Evolutionary conservation across 2,329 filamentous ascomycete genomes (phyloP).

Genomic region (Aspergillus novofumigatus): DNA sequence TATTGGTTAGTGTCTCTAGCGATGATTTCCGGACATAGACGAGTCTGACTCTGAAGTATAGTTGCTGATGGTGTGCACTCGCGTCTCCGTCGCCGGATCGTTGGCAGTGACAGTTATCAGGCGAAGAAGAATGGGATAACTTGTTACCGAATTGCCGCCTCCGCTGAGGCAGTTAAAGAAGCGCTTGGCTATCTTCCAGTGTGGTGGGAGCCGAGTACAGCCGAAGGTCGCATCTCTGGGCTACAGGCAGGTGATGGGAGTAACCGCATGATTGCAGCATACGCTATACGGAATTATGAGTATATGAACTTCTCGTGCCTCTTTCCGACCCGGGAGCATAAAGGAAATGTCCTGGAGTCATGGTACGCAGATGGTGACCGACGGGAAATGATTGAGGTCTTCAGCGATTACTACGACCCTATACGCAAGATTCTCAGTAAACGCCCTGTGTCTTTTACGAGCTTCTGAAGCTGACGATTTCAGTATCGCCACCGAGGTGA

Average conservation of each 20-base stretch:
- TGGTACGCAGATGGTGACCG: slow-evolving; percentile 1
- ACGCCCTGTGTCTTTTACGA: no score
- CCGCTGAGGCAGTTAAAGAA: not conserved
- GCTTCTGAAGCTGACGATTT: no score
- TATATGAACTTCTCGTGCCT: slow-evolving; percentile 4
- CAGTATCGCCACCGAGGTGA: not conserved
- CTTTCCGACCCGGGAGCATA: not conserved
- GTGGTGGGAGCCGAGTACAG: slow-evolving; percentile 1
- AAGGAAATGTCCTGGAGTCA: not conserved
- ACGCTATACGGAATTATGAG: not conserved
- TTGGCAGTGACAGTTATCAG: not conserved
- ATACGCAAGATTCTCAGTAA: no score
- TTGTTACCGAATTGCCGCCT: slow-evolving; percentile 1
- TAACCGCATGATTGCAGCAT: not conserved
- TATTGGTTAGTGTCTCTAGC: not conserved
- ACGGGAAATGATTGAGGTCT: not conserved
- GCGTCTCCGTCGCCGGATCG: not conserved
- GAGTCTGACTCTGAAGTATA: not conserved
- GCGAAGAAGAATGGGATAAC: slow-evolving; percentile 1
- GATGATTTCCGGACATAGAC: not conserved
- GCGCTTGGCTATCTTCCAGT: not conserved
- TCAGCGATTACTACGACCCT: not conserved
- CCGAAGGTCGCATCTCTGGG: not conserved
- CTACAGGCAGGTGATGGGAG: not conserved
- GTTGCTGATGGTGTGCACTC: slow-evolving; percentile 3